phyloP scores from a whole-genome alignment of 1,139 yeast species.

The Meyerozyma athensensis region DNA sequence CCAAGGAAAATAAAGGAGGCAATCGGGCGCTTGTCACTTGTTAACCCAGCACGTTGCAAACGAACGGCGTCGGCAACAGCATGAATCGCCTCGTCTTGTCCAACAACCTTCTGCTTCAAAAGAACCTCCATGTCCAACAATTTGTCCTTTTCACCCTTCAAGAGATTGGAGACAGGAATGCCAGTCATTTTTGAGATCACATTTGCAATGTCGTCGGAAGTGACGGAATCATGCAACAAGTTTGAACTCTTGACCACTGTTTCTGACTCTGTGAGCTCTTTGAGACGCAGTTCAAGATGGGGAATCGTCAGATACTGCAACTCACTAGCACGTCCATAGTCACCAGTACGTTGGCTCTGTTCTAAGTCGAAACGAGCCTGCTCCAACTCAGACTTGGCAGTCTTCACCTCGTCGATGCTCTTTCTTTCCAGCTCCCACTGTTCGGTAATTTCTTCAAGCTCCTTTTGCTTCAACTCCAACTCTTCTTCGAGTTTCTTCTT shows the following conservation, averaged over 20 bases:
- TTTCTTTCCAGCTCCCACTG: conserved; percentile 83
- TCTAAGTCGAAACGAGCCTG: conserved; percentile 81
- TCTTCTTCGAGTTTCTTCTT: conserved; percentile 61
- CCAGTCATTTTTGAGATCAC: conserved; percentile 96
- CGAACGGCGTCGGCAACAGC: conserved; percentile 93
- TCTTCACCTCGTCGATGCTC: conserved; percentile 70
- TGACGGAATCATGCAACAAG: conserved; percentile 85
- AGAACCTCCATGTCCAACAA: conserved; percentile 81
- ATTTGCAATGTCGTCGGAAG: conserved; percentile 87
- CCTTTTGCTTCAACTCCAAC: conserved; percentile 56
- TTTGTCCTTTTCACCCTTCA: conserved; percentile 94
- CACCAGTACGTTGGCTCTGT: conserved; percentile 75
- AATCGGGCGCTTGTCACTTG: conserved; percentile 89
- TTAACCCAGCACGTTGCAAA: conserved; percentile 91
- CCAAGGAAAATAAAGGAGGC: conserved; percentile 96
- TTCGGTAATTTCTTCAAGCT: conserved; percentile 63
- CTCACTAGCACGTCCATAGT: conserved; percentile 84
- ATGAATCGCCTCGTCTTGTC: conserved; percentile 91
- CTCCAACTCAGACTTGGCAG: conserved; percentile 77
- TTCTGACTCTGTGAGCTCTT: conserved; percentile 41
- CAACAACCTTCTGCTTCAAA: conserved; percentile 74
- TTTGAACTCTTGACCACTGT: conserved; percentile 29
- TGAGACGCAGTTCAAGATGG: conserved; percentile 57
- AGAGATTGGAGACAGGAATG: conserved; percentile 83
- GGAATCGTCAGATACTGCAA: conserved; percentile 87